A percentile compares a stretch with the other conserved stretches of the same genome.
Conservation (phyloP, 176 grass and related monocot species). For the Tillandsia fasciculata region DNA sequence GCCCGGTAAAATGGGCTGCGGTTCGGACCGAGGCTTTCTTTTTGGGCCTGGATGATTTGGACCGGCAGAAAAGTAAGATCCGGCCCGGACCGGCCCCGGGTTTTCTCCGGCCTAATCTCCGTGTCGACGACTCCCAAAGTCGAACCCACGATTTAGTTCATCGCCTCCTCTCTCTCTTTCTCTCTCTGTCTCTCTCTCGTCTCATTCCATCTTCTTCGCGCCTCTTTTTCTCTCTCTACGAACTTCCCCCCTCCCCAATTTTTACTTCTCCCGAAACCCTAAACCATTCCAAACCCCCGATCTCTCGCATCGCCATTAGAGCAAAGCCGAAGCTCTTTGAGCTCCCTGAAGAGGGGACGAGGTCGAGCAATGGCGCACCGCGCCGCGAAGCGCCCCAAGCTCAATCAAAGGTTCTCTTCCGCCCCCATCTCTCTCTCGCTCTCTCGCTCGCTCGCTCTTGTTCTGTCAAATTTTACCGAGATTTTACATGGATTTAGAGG, state of each 20-base stretch:
- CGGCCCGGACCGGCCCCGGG: no score
- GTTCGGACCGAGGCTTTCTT: no score
- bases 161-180: background rate
- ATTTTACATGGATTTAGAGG: slow-evolving; percentile 22
- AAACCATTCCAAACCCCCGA: background rate
- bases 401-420: slow-evolving; percentile 12
- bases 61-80: no score
- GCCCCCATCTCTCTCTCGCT: background rate
- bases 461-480: background rate
- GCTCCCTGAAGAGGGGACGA: background rate
- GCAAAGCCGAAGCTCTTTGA: background rate
- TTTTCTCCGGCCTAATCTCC: no score
- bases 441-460: background rate
- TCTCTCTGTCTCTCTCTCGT: background rate
- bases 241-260: background rate
- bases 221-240: background rate
- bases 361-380: slow-evolving; percentile 16
- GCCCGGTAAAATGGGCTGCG: no score
- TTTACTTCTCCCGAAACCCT: background rate
- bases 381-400: slow-evolving; percentile 45
- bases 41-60: no score
- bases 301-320: background rate
- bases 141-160: background rate
- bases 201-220: background rate
- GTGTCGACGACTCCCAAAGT: no score